Evolutionary conservation across 2,329 filamentous ascomycete genomes (phyloP), one percentile per base, ranked within the genome.

Genomic region (Calonectria pseudoreteaudii): DNA sequence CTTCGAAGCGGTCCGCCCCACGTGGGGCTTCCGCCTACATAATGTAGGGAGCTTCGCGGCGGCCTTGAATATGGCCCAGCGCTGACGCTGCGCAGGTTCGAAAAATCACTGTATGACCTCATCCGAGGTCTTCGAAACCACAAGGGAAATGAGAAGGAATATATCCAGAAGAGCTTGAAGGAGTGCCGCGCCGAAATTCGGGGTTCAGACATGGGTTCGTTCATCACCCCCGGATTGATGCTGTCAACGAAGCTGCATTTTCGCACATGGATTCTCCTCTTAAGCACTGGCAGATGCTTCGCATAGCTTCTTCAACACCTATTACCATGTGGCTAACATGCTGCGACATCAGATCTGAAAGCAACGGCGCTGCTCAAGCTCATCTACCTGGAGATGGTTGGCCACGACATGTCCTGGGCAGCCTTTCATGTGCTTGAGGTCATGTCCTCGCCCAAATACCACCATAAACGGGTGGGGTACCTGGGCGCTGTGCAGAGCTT

Each of bases 401-500:
- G 97, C 18, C 94, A 98, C 84, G 97, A 98, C 86, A 99, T 99
- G 97, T 98, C 96, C 4, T 99, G 97, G 97, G 97, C 97, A 5
- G 96, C 96, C 16, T 99, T 99, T 86, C 95, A 99, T 84, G 96
- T 98, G 67, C 93, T 99, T 62, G 97, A 99, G 87, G 97, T 99
- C 86, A 99, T 99, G 97, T 98, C 96, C 47, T 98, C 95, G 49
- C 90, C 94, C 62, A 98, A 98, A 84, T 98, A 98, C 84, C 91
- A 95, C 78, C 96, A 98, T 85, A 99, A 99, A 86, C 91, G 96
- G 77, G 95, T 98, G 56, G 97, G 96, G 72, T 99, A 99, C 84
- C 89, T 99, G 26, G 96, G 94, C 18, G 97, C 97, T 11, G 95
- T 98, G 36, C 97, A 99, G 88, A 98, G 94, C 87, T 99, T 98